Percentiles rank a stretch among this genome's conserved stretches.
These are phyloP conservation scores for Neurospora hispaniola DNA, from an alignment of 495 filamentous ascomycete species.

Conservation along the genomic window DNA sequence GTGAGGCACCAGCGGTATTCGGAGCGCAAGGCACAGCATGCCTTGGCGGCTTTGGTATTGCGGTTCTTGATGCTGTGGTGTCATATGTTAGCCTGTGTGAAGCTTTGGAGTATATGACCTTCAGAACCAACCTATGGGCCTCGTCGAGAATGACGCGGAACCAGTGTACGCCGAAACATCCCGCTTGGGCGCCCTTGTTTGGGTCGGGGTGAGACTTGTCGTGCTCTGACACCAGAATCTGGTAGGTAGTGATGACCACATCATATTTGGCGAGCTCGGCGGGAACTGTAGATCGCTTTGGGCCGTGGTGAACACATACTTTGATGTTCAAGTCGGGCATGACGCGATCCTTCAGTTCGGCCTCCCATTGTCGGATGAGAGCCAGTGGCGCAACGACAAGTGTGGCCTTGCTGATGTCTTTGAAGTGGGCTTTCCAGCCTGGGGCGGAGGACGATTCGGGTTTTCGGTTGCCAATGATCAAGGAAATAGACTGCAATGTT, in stretches of 20 bases:
- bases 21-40: conserved; percentile 66
- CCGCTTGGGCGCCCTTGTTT: conserved; percentile 51
- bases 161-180: conserved; percentile 88
- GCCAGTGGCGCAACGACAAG: conserved; percentile 91
- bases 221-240: conserved; percentile 84
- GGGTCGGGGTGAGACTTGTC: conserved; percentile 44
- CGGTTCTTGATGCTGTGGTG: conserved; percentile 92
- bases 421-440: conserved; percentile 47
- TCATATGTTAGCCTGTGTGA: not conserved
- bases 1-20: conserved; percentile 93
- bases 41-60: conserved; percentile 87
- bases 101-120: not conserved
- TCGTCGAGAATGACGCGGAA: conserved; percentile 93
- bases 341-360: conserved; percentile 76
- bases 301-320: conserved; percentile 84
- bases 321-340: conserved; percentile 52
- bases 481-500: conserved; percentile 69
- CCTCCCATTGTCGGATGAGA: conserved; percentile 95
- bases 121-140: conserved; percentile 30
- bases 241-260: conserved; percentile 95
- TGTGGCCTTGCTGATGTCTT: conserved; percentile 62
- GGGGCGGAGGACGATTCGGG: conserved; percentile 38
- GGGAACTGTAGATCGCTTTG: conserved; percentile 67
- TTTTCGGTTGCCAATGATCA: conserved; percentile 74
- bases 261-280: conserved; percentile 72